These are phyloP conservation scores for Corrigiola litoralis DNA, from an alignment of 179 eudicot species.

Conservation along the genomic window DNA sequence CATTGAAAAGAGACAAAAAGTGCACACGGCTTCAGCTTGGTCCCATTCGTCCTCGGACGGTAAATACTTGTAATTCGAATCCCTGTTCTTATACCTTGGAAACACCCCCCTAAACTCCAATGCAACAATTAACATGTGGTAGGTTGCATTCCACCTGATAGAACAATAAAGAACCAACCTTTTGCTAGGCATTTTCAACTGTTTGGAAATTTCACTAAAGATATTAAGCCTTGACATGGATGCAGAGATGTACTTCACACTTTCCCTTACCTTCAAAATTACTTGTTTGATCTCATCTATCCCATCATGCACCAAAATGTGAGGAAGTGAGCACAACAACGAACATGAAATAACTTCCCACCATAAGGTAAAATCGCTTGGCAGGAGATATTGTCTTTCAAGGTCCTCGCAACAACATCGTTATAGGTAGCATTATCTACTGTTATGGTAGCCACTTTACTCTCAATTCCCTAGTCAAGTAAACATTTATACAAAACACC, in stretches of 20 bases:
- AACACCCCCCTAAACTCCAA: background rate
- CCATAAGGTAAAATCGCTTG: constrained; percentile 5
- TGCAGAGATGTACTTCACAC: background rate
- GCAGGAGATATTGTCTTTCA: constrained; percentile 2
- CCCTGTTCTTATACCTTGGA: background rate
- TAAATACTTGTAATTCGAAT: background rate
- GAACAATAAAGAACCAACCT: background rate
- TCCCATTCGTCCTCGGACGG: background rate
- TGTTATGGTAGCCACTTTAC: background rate
- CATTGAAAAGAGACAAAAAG: background rate
- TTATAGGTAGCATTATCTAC: background rate
- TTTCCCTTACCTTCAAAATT: background rate
- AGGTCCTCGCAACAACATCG: background rate
- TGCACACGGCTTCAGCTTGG: background rate
- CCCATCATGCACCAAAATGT: constrained; percentile 6
- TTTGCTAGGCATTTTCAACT: background rate
- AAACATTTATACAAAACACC: background rate
- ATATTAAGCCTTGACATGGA: background rate
- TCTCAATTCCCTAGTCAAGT: constrained; percentile 1
- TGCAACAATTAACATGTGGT: background rate
- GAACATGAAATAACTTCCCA: constrained; percentile 8
- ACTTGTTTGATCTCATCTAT: background rate
- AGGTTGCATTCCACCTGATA: constrained; percentile 1
- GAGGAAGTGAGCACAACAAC: constrained; percentile 1
- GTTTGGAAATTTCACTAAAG: background rate